Percentiles rank a stretch among this genome's conserved stretches.
These are phyloP conservation scores for Calcarisporium arbuscula DNA, from an alignment of 2,329 filamentous ascomycete genomes.

Conservation along the genomic window DNA sequence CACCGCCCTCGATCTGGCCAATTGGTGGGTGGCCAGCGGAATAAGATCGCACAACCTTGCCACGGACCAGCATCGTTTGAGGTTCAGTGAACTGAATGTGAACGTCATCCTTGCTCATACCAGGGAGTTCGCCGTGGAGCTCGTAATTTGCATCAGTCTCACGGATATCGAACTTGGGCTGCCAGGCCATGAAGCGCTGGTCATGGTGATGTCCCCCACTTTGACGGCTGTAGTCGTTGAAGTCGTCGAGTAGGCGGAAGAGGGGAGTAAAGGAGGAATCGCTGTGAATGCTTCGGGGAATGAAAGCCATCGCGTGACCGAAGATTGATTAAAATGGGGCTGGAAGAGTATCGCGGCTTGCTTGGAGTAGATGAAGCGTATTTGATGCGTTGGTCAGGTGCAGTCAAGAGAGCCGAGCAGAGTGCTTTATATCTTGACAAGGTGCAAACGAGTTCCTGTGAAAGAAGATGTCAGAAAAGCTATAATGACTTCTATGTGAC, in stretches of 20 bases:
- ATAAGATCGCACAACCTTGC: conserved; percentile 56
- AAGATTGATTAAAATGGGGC: no score
- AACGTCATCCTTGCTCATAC: conserved; percentile 63
- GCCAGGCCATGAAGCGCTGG: conserved; percentile 41
- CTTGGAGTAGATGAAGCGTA: no score
- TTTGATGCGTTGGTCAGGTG: no score
- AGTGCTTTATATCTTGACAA: no score
- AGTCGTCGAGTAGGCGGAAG: conserved; percentile 54
- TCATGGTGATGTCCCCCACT: conserved; percentile 9
- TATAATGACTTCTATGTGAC: no score
- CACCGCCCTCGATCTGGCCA: conserved; percentile 34
- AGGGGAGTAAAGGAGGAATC: conserved; percentile 44
- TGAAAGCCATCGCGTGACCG: conserved; percentile 47
- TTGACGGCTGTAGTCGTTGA: conserved; percentile 42
- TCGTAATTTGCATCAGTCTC: conserved; percentile 61
- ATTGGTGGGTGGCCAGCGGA: conserved; percentile 39
- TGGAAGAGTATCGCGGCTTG: no score
- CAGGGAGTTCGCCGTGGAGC: conserved; percentile 70
- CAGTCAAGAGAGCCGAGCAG: no score
- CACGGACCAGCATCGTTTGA: conserved; percentile 61
- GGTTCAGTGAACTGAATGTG: conserved; percentile 68
- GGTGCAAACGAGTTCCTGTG: no score
- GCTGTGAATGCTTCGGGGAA: conserved; percentile 38
- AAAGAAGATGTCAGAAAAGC: no score
- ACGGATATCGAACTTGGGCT: conserved; percentile 66